Evolutionary conservation across 768 basidiomycete genomes (phyloP).

Genomic region (Macrocybe gigantea): DNA sequence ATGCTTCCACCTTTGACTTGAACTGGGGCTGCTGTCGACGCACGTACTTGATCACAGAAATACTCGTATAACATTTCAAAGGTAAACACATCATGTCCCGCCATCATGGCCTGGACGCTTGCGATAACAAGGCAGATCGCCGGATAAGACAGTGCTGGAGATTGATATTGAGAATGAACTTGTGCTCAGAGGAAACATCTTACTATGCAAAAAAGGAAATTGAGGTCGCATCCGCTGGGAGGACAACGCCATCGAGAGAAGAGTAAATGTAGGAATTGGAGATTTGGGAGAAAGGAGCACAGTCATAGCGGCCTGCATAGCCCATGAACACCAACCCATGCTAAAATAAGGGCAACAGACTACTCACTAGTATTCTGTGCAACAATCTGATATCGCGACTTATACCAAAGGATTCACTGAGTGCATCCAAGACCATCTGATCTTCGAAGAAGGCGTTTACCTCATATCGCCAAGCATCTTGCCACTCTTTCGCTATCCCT

Average conservation of each 20-base stretch:
- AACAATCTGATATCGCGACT: conserved; percentile 56
- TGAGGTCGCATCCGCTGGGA: conserved; percentile 53
- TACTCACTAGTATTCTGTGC: conserved; percentile 54
- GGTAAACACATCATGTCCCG: conserved; percentile 76
- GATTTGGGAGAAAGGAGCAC: conserved; percentile 39
- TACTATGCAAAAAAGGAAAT: conserved; percentile 52
- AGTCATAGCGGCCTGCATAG: conserved; percentile 35
- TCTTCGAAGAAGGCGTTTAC: conserved; percentile 57
- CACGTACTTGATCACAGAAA: conserved; percentile 70
- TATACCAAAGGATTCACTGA: conserved; percentile 59
- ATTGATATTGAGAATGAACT: neutral
- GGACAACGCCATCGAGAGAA: conserved; percentile 35
- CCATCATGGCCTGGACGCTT: conserved; percentile 67
- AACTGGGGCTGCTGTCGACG: conserved; percentile 69
- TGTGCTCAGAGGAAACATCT: conserved; percentile 12
- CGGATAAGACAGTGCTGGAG: conserved; percentile 69
- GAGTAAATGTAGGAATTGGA: conserved; percentile 46
- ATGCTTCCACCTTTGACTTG: conserved; percentile 70
- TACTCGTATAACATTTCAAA: conserved; percentile 87
- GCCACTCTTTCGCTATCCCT: conserved; percentile 48
- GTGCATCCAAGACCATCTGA: conserved; percentile 30
- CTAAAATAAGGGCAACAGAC: neutral
- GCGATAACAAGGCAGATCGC: conserved; percentile 80
- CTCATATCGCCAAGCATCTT: conserved; percentile 44
- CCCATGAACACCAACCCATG: no score